Percentiles rank a stretch among this genome's conserved stretches.
These are phyloP conservation scores for Eimeria falciformis DNA, from an alignment of 169 alveolate species.

Conservation along the genomic window DNA sequence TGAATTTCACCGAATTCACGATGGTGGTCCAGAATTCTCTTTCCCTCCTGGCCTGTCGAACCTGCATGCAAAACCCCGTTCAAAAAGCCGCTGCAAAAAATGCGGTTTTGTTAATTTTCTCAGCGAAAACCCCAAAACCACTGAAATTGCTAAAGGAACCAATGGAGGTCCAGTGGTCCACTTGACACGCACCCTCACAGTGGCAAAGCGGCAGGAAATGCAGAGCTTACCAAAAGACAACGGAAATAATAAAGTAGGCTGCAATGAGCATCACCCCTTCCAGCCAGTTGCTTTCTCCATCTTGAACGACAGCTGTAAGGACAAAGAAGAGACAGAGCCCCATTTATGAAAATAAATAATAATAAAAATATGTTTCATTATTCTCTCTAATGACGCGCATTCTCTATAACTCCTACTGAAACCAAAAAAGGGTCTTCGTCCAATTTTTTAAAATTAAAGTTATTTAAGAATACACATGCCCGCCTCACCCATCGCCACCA, in stretches of 20 bases:
- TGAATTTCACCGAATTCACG: not conserved
- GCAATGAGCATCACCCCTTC: constrained; percentile 89
- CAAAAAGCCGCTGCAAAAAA: not conserved
- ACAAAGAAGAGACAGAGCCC: not conserved
- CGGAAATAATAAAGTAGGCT: constrained; percentile 89
- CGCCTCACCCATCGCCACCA: constrained; percentile 80
- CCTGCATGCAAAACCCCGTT: not conserved
- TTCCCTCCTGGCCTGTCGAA: constrained; percentile 27
- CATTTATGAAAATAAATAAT: too few species aligned
- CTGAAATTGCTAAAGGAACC: not conserved
- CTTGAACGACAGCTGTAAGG: constrained; percentile 88
- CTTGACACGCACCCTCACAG: not conserved
- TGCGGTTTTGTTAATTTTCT: not conserved
- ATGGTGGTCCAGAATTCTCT: not conserved
- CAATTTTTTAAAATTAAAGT: too few species aligned
- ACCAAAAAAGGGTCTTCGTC: too few species aligned
- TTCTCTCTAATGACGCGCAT: too few species aligned
- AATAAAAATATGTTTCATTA: too few species aligned
- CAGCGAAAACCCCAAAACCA: not conserved
- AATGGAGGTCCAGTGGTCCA: not conserved
- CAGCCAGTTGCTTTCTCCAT: constrained; percentile 92
- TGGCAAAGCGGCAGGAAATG: not conserved
- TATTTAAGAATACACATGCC: not conserved
- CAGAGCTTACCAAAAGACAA: constrained; percentile 84
- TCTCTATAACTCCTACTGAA: too few species aligned